Conservation (phyloP, 2,329 filamentous ascomycete species). For the Colletotrichum aenigma region DNA sequence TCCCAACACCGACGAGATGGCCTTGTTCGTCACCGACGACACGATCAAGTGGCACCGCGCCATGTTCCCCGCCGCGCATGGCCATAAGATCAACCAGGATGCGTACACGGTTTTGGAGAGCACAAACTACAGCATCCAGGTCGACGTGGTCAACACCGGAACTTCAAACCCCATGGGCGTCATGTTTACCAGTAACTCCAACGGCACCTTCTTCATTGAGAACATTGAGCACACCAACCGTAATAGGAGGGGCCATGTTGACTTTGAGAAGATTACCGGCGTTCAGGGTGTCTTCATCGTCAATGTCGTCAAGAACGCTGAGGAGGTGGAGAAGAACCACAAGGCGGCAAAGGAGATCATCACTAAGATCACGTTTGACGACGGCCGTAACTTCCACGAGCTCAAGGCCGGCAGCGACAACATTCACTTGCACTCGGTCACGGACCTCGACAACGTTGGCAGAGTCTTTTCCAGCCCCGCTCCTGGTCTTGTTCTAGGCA, state of each 20-base stretch:
- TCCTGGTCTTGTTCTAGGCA: slow-evolving; percentile 90
- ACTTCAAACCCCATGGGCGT: slow-evolving; percentile 78
- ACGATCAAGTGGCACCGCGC: slow-evolving; percentile 88
- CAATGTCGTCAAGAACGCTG: slow-evolving; percentile 86
- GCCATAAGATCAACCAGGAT: slow-evolving; percentile 70
- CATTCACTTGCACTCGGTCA: slow-evolving; percentile 92
- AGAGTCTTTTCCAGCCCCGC: slow-evolving; percentile 92
- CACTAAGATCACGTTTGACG: slow-evolving; percentile 91
- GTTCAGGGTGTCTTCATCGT: slow-evolving; percentile 93
- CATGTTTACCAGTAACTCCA: slow-evolving; percentile 94
- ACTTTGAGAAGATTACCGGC: slow-evolving; percentile 91
- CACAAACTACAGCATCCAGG: slow-evolving; percentile 96
- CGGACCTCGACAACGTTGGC: slow-evolving; percentile 80
- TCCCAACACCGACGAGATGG: slow-evolving; percentile 84
- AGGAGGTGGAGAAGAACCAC: slow-evolving; percentile 67
- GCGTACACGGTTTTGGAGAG: slow-evolving; percentile 95
- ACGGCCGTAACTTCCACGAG: slow-evolving; percentile 82
- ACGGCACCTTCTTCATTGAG: slow-evolving; percentile 93
- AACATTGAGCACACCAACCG: slow-evolving; percentile 94
- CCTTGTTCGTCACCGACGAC: slow-evolving; percentile 87
- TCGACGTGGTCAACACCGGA: slow-evolving; percentile 81
- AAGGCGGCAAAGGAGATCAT: slow-evolving; percentile 68
- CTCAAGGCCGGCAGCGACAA: slow-evolving; percentile 70
- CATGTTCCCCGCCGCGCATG: slow-evolving; percentile 84
- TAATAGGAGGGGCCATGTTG: slow-evolving; percentile 75